These are phyloP conservation scores for Candida sp. DNA, from an alignment of 1,139 yeast genomes.

Conservation along the genomic window DNA sequence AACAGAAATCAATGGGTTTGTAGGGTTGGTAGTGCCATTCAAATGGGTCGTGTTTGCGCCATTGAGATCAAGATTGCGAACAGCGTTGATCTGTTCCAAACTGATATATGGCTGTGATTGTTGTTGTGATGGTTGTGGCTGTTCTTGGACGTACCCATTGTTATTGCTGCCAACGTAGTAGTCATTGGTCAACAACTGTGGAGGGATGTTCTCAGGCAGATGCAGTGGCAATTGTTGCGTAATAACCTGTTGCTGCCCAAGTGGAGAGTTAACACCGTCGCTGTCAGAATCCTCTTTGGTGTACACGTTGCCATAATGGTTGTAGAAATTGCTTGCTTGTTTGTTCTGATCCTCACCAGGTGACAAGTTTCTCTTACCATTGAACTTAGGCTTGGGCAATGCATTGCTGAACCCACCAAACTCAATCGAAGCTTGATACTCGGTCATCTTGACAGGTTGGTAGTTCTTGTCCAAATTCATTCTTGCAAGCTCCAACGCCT, in stretches of 20 bases:
- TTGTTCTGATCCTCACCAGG: constrained; percentile 15
- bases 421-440: constrained; percentile 44
- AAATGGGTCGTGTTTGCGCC: constrained; percentile 2
- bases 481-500: constrained; percentile 36
- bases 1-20: neutral
- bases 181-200: constrained; percentile 1
- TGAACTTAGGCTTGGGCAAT: constrained; percentile 28
- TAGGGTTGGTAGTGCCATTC: neutral
- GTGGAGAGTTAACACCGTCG: constrained; percentile 6
- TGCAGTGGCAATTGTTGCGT: constrained; percentile 6
- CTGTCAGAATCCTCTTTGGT: constrained; percentile 17
- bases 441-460: constrained; percentile 37
- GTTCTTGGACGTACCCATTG: neutral
- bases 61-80: constrained; percentile 4
- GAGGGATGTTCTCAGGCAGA: constrained; percentile 2
- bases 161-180: neutral
- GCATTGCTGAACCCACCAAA: constrained; percentile 47
- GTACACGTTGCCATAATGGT: constrained; percentile 30
- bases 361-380: constrained; percentile 17
- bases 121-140: neutral
- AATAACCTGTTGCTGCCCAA: constrained; percentile 1
- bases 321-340: constrained; percentile 16
- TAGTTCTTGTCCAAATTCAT: constrained; percentile 29
- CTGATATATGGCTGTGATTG: constrained; percentile 16
- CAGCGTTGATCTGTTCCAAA: constrained; percentile 18